phyloP scores from a whole-genome alignment of 805 yeast species.

The Metschnikowia vanudenii region DNA sequence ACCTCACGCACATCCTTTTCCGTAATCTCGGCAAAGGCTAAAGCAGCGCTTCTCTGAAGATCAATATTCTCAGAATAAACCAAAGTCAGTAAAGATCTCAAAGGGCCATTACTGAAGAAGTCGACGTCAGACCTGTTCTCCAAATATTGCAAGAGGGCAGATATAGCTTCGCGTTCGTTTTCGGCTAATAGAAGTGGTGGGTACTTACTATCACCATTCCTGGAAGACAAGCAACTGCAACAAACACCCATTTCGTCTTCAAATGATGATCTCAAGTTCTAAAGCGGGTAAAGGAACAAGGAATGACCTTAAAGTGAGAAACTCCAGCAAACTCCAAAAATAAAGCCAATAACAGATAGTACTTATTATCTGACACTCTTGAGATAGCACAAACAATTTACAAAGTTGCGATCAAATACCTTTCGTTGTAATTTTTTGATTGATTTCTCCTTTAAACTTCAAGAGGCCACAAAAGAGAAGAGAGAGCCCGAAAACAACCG shows the following conservation, averaged over 20 bases:
- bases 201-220: slow-evolving; percentile 56
- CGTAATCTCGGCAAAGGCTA: slow-evolving; percentile 97
- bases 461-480: not conserved
- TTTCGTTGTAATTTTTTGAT: not conserved
- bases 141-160: slow-evolving; percentile 80
- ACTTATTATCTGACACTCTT: not conserved
- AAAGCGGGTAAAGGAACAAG: not conserved
- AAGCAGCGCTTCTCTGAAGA: slow-evolving; percentile 93
- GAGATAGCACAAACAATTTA: not conserved
- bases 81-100: slow-evolving; percentile 84
- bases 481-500: not conserved
- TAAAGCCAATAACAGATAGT: not conserved
- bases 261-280: not conserved
- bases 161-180: slow-evolving; percentile 94
- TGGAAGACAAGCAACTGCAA: slow-evolving; percentile 40
- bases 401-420: not conserved
- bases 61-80: slow-evolving; percentile 95
- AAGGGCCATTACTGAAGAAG: slow-evolving; percentile 82
- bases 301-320: not conserved
- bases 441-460: not conserved
- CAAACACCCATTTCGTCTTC: slow-evolving; percentile 38
- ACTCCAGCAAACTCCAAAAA: not conserved
- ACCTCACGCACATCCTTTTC: slow-evolving; percentile 94
- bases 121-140: slow-evolving; percentile 88
- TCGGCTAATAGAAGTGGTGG: slow-evolving; percentile 83